Conservation (phyloP, 495 filamentous ascomycete species). For the Apiosordaria backusii region DNA sequence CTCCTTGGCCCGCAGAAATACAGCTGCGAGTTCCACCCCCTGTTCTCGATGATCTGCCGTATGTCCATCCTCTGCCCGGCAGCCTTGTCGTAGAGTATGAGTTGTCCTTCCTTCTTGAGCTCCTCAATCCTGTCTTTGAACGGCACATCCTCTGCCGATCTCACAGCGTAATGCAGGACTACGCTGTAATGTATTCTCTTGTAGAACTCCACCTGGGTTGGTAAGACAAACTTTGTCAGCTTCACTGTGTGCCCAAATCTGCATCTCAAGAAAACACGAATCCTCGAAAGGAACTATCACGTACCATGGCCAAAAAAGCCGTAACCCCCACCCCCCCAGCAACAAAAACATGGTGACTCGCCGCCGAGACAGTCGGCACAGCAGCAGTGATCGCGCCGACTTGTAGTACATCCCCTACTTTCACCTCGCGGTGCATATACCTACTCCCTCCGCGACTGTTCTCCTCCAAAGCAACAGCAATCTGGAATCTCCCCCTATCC, state of each 20-base stretch:
- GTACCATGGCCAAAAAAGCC: constrained; percentile 40
- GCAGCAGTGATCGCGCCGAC: constrained; percentile 41
- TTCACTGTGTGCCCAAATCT: neutral
- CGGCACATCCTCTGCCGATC: constrained; percentile 44
- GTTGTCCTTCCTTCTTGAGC: constrained; percentile 30
- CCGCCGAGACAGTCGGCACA: constrained; percentile 31
- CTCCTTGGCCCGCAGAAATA: constrained; percentile 54
- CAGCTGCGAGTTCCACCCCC: constrained; percentile 48
- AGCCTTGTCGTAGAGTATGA: constrained; percentile 46
- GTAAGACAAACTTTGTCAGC: neutral
- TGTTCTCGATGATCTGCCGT: constrained; percentile 32
- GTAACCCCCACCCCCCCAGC: constrained; percentile 53
- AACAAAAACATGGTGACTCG: constrained; percentile 50
- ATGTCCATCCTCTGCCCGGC: constrained; percentile 49
- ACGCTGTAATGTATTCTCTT: constrained; percentile 42
- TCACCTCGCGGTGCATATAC: constrained; percentile 46
- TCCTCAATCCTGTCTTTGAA: constrained; percentile 39
- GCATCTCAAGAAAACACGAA: neutral
- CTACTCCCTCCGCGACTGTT: constrained; percentile 46
- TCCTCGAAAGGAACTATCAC: no score
- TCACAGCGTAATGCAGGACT: constrained; percentile 48
- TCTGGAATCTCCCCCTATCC: constrained; percentile 37
- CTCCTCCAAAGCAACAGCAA: constrained; percentile 46
- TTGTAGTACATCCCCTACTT: constrained; percentile 44
- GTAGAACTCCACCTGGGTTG: constrained; percentile 32